Evolutionary conservation across 805 yeast genomes (phyloP), one percentile per base, ranked within the genome.

Genomic region (Pachysolen tannophilus): DNA sequence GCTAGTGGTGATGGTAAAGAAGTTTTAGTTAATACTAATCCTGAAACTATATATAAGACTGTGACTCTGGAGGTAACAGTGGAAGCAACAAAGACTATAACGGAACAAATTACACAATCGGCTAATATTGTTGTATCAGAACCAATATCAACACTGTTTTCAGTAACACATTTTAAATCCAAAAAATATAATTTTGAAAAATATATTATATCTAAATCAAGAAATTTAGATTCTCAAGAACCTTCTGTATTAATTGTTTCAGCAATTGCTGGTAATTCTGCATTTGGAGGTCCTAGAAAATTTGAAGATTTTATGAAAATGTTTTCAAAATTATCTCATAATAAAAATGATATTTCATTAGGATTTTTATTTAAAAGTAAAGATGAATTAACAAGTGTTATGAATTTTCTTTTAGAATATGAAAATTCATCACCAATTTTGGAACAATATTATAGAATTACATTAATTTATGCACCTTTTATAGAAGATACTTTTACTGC

Each of bases 381-480:
- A 8, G 26, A 4, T 5, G 8, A 23, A 5, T 23, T 23, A 11
- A 5, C 5, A 5, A 11, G 13, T 11, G 13, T 23, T 11, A 11
- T 11, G 13, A 23, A 23, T 14, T 23, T 23, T 7, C 5, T 14
- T 11, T 23, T 23, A 14, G 26, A 23, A 23, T 23, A 23, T 14
- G 10, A 23, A 11, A 23, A 23, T 11, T 11, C 5, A 5, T 14
- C 10, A 8, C n/a, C n/a, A n/a, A 23, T 14, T 4, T 11, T 5
- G 8, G 26, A 23, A 5, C 13, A 11, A 8, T 23, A 5, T 14
- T 11, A 23, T 7, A 14, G 39, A 20, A 30, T 43, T 4, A 26
- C 46, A 8, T n/a, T 49, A 1, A 29, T 50, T 10, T 45, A 43
- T 14, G 43, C 52, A 5, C 35, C 38, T 23, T 49, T 47, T 34